Conservation (phyloP, 2,329 filamentous ascomycete species). For the Colletotrichum sp. region DNA sequence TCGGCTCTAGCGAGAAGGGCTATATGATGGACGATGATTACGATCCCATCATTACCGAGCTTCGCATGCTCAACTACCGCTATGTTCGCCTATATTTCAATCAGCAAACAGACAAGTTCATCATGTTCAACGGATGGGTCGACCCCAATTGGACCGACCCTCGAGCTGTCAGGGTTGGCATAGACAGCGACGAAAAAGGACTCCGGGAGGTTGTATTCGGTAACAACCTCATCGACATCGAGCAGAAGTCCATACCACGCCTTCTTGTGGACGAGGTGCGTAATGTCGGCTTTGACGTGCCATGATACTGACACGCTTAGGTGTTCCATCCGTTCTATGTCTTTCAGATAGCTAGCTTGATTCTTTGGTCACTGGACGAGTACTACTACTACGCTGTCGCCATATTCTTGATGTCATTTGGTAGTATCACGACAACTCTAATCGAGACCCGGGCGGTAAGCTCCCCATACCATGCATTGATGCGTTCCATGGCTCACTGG, state of each 20-base stretch:
- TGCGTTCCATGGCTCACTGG: neutral
- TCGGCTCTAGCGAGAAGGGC: constrained; percentile 70
- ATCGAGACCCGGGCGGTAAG: constrained; percentile 84
- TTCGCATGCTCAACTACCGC: constrained; percentile 86
- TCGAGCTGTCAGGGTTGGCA: constrained; percentile 73
- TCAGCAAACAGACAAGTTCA: constrained; percentile 85
- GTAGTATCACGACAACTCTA: constrained; percentile 88
- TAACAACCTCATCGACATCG: constrained; percentile 87
- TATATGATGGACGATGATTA: constrained; percentile 68
- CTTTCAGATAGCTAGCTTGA: constrained; percentile 92
- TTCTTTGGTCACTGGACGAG: constrained; percentile 93
- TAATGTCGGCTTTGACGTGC: neutral
- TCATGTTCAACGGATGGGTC: constrained; percentile 89
- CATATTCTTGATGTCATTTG: constrained; percentile 93
- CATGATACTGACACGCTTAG: constrained; percentile 43
- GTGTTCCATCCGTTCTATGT: constrained; percentile 98
- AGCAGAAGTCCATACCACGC: constrained; percentile 83
- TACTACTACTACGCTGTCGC: constrained; percentile 98
- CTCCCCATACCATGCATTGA: constrained; percentile 4
- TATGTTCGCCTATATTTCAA: constrained; percentile 95
- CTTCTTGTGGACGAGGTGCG: constrained; percentile 85
- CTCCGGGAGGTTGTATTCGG: constrained; percentile 87
- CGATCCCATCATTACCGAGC: constrained; percentile 76
- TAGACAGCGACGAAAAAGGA: constrained; percentile 88
- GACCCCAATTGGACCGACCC: constrained; percentile 88